A percentile compares a stretch with the other conserved stretches of the same genome.
Conservation (phyloP, 75 land plant species). For the Sequoia sempervirens region DNA sequence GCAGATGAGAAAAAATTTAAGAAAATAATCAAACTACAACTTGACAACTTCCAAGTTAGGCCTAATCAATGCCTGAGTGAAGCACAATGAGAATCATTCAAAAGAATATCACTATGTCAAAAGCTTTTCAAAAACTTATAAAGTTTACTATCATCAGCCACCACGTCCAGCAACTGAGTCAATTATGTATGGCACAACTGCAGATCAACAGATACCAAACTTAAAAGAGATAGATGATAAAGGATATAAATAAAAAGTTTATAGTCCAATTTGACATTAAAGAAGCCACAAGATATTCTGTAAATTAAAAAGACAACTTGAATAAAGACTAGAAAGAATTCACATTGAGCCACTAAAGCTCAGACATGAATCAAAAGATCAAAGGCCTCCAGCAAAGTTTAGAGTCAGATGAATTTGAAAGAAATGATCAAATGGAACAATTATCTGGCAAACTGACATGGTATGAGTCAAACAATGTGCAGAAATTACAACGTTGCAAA, state of each 20-base stretch:
- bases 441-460: not conserved
- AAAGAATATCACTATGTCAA: not conserved
- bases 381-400: not conserved
- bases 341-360: not conserved
- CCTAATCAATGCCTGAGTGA: not conserved
- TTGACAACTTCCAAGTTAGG: not conserved
- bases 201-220: not conserved
- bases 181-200: not conserved
- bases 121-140: not conserved
- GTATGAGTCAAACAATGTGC: not conserved
- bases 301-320: not conserved
- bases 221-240: not conserved
- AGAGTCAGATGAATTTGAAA: too few relatives aligned
- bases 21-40: not conserved
- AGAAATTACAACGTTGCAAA: not conserved
- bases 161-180: not conserved
- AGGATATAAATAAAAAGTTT: not conserved
- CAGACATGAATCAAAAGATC: not conserved
- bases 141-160: not conserved
- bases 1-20: not conserved
- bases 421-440: too few relatives aligned
- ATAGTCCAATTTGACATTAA: not conserved
- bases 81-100: not conserved
- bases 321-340: not conserved
- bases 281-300: not conserved